Evolutionary conservation across 140 eudicot genomes (phyloP), one percentile per base, ranked within the genome.

Genomic region (Stevia rebaudiana): DNA sequence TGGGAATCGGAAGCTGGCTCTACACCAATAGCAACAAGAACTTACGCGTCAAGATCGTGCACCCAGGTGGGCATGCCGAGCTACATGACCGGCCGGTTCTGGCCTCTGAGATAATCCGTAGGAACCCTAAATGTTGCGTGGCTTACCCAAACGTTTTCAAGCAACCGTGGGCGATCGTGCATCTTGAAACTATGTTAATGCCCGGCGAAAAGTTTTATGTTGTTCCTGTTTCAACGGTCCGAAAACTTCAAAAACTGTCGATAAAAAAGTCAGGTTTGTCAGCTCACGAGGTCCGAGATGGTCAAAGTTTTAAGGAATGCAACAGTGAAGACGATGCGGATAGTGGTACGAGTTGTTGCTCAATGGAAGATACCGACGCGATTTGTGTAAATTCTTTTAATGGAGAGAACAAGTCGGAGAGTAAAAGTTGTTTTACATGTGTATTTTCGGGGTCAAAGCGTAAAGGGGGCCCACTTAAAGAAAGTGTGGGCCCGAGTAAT

Each of bases 51-150:
- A 84, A 84, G 75, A 77, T 87, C 50, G 89, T 84, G 36, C 89
- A 87, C 24, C 92, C 86, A 0, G 95, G 95, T 0, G 92, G 95
- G 3, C 95, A 79, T 8, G 80, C 86, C 4, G 95, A 87, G 78
- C 86, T 87, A 13, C 88, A 87, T 33, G 89, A 87, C 11, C 71
- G 81, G 36, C 95, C 92, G 0, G 64, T 87, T 47, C 53, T 65
- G 10, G 92, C 79, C 0, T 52, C 84, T 8, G 95, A 84, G 11
- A 63, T 87, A 36, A 74, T 87, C 13, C 74, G 52, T 16, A 72
- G 86, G 8, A 81, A 87, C 69, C 95, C 95, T 2, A 81, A 62
- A 67, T 84, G 86, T 43, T 81, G 88, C 2, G 81, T 87, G 31
- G 84, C 86, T 3, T 81, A 87, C 50, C 84, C 92, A 3, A 77